Evolutionary conservation across 2,329 filamentous ascomycete species (phyloP).

Genomic region (Dendryphion nanum): DNA sequence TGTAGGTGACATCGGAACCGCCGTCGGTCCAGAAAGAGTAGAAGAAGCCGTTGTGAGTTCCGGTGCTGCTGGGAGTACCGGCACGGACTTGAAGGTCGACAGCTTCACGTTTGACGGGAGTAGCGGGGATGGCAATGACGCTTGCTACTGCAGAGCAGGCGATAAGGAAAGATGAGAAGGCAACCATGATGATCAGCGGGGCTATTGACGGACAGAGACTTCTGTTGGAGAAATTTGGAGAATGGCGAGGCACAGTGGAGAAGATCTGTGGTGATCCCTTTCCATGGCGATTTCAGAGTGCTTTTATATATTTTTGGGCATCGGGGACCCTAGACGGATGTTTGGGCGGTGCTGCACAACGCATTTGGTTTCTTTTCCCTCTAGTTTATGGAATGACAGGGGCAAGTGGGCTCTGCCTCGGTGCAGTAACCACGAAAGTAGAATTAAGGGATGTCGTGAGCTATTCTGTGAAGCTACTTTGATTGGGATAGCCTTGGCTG

Average conservation of each 20-base stretch:
- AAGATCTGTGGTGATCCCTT: background rate
- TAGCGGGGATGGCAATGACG: slow-evolving; percentile 35
- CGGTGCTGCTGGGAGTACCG: slow-evolving; percentile 49
- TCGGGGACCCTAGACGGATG: too few species aligned
- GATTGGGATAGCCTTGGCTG: background rate
- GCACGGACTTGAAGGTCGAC: slow-evolving; percentile 25
- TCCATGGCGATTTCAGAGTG: background rate
- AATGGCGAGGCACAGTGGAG: background rate
- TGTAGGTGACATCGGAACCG: slow-evolving; percentile 52
- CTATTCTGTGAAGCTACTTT: background rate
- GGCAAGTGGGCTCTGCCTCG: background rate
- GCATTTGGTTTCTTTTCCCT: too few species aligned
- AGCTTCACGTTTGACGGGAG: slow-evolving; percentile 38
- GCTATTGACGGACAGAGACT: slow-evolving; percentile 1
- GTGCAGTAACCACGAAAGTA: background rate
- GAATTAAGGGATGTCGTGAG: background rate
- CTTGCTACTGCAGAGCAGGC: slow-evolving; percentile 34
- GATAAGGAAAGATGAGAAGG: slow-evolving; percentile 41
- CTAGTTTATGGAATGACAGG: too few species aligned
- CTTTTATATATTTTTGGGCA: background rate
- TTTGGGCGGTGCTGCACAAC: too few species aligned
- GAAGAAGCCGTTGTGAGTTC: slow-evolving; percentile 58
- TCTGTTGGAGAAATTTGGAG: background rate
- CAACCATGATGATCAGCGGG: slow-evolving; percentile 42
- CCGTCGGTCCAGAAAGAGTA: slow-evolving; percentile 62